These are phyloP conservation scores for Zygotorulaspora florentina DNA, from an alignment of 805 yeast species.

Conservation along the genomic window DNA sequence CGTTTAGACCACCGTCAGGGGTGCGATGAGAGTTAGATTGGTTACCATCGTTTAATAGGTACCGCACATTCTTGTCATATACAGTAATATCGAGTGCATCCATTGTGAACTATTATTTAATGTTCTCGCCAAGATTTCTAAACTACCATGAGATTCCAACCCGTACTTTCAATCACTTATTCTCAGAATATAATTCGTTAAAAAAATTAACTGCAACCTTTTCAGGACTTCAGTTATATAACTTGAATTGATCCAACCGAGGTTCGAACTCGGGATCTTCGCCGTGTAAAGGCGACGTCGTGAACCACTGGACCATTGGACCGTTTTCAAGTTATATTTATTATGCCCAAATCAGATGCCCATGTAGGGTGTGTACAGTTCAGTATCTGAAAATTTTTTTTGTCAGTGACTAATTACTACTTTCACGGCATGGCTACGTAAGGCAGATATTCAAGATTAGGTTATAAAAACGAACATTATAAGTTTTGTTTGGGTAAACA, in stretches of 20 bases:
- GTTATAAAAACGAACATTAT: no score
- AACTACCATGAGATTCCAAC: no score
- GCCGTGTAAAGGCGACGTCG: conserved; percentile 42
- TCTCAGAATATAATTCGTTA: not conserved
- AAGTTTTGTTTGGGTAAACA: not conserved
- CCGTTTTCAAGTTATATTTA: conserved; percentile 20
- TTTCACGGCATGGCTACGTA: not conserved
- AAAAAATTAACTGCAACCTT: conserved; percentile 9
- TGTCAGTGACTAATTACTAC: not conserved
- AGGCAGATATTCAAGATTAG: not conserved
- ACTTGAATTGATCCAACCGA: conserved; percentile 35
- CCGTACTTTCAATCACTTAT: not conserved
- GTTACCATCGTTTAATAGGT: conserved; percentile 9
- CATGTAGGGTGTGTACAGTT: not conserved
- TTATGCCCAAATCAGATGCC: not conserved
- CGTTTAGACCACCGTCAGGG: conserved; percentile 10
- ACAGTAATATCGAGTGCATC: conserved; percentile 21
- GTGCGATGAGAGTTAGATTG: conserved; percentile 13
- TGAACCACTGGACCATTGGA: conserved; percentile 40
- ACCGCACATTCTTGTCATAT: conserved; percentile 23
- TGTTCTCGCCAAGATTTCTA: not conserved
- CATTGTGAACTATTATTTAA: conserved; percentile 1
- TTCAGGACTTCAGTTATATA: no score
- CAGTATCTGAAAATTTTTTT: conserved; percentile 9
- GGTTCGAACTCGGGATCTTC: conserved; percentile 41